Conservation (phyloP, 495 filamentous ascomycete genomes). For the Aspergillus olivimuriae region DNA sequence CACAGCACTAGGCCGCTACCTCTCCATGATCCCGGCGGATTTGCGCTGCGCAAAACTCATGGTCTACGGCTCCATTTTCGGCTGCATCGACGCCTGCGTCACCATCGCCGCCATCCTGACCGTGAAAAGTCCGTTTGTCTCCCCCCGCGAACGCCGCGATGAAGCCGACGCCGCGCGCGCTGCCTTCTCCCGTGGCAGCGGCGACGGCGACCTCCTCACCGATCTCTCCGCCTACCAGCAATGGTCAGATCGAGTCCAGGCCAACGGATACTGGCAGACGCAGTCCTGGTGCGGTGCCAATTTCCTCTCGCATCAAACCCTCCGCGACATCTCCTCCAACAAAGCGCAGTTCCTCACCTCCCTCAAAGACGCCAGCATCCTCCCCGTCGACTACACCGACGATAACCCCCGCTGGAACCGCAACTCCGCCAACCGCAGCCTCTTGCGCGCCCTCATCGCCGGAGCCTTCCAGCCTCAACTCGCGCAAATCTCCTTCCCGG, state of each 20-base stretch:
- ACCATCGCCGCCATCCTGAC: slow-evolving; percentile 90
- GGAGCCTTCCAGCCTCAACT: slow-evolving; percentile 88
- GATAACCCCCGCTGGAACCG: slow-evolving; percentile 34
- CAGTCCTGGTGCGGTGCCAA: slow-evolving; percentile 80
- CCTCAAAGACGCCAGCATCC: slow-evolving; percentile 78
- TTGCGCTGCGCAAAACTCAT: slow-evolving; percentile 89
- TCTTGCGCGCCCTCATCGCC: slow-evolving; percentile 84
- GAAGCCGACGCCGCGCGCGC: slow-evolving; percentile 71
- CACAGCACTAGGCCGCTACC: slow-evolving; percentile 82
- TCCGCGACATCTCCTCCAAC: slow-evolving; percentile 83
- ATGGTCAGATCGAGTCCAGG: slow-evolving; percentile 60
- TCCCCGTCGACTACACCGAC: slow-evolving; percentile 46
- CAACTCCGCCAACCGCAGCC: slow-evolving; percentile 47
- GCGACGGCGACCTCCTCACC: slow-evolving; percentile 81
- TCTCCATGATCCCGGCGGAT: slow-evolving; percentile 92
- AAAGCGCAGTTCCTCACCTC: slow-evolving; percentile 78
- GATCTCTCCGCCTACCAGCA: slow-evolving; percentile 78
- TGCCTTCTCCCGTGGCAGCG: slow-evolving; percentile 61
- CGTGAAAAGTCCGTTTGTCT: slow-evolving; percentile 75
- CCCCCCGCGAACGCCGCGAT: slow-evolving; percentile 72
- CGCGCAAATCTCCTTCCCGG: slow-evolving; percentile 83
- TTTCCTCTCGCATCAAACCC: slow-evolving; percentile 75
- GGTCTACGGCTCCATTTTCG: slow-evolving; percentile 91
- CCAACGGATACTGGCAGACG: slow-evolving; percentile 52
- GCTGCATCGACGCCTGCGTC: slow-evolving; percentile 79